Base-by-base conservation (phyloP, 2,329 filamentous ascomycete genomes). In the Trematosphaeria pertusa region DNA sequence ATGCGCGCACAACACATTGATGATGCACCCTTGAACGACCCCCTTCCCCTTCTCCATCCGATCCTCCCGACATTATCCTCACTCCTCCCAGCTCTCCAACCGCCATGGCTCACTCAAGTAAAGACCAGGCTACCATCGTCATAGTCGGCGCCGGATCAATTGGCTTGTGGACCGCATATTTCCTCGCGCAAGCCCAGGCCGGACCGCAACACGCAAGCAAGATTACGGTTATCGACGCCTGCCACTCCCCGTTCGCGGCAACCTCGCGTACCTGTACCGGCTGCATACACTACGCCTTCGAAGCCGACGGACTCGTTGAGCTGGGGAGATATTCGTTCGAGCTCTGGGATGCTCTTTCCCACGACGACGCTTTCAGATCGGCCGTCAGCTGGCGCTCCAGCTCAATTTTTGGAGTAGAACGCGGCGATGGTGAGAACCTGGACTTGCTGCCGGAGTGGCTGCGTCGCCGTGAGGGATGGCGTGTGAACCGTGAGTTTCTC, bases 91-190 rank as follows among this genome's bases (percentile, higher is more conserved):
- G n/a, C n/a, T n/a, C n/a, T n/a, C n/a, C n/a, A n/a, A n/a, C n/a
- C n/a, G n/a, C n/a, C n/a, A n/a, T n/a, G n/a, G n/a, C n/a, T n/a
- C n/a, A n/a, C n/a, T n/a, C n/a, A n/a, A n/a, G n/a, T n/a, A n/a
- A n/a, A n/a, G n/a, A n/a, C n/a, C n/a, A n/a, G n/a, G n/a, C n/a
- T n/a, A n/a, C n/a, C n/a, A n/a, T n/a, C 18, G 24, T 43, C n/a
- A 43, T 43, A 11, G 30, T 43, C 3, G 41, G 41, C 12, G 41
- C 19, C 18, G 41, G 41, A 28, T 43, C 41, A 12, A 43, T 43
- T 20, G 41, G 41, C 15, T 21, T 43, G 5, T 43, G 19, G 31
- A 43, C 26, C 22, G 41, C 41, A 18, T 43, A 26, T n/a, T 22
- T 36, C 33, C 41, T 36, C 11, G 41, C 41, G 19, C 12, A 12